Conservation (phyloP, 257 asterid genomes). For the Marsdenia floribunda region DNA sequence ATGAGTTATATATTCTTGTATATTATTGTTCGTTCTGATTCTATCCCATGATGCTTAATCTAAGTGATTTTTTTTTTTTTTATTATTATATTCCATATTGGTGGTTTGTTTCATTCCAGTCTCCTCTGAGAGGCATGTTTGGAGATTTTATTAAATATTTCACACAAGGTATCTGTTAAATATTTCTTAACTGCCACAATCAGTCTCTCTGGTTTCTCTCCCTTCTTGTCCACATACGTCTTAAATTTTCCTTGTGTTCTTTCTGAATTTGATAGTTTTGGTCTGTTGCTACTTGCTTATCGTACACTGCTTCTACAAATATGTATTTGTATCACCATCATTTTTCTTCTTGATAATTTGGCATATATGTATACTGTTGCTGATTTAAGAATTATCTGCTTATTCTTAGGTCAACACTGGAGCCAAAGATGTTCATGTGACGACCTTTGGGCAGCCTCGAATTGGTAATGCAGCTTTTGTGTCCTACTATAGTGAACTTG, state of each 20-base stretch:
- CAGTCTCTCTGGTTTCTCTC: neutral
- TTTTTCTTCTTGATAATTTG: neutral
- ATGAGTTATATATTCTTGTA: neutral
- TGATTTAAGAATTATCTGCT: constrained; percentile 6
- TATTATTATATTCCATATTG: too few relatives aligned
- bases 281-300: neutral
- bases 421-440: constrained; percentile 56
- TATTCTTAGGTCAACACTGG: constrained; percentile 57
- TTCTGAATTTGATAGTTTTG: neutral
- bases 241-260: neutral
- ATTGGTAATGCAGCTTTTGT: constrained; percentile 80
- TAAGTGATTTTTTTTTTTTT: too few relatives aligned
- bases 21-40: neutral
- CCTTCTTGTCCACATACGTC: neutral
- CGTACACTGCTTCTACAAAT: neutral
- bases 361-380: neutral
- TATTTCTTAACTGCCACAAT: neutral
- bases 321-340: neutral
- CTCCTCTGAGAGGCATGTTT: too few relatives aligned
- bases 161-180: neutral
- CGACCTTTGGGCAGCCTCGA: constrained; percentile 95
- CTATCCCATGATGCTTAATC: neutral
- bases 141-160: neutral
- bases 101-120: too few relatives aligned
- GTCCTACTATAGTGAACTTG: constrained; percentile 49